These are phyloP conservation scores for Syzygium jambos DNA, from an alignment of 345 rosid species.

Conservation along the genomic window DNA sequence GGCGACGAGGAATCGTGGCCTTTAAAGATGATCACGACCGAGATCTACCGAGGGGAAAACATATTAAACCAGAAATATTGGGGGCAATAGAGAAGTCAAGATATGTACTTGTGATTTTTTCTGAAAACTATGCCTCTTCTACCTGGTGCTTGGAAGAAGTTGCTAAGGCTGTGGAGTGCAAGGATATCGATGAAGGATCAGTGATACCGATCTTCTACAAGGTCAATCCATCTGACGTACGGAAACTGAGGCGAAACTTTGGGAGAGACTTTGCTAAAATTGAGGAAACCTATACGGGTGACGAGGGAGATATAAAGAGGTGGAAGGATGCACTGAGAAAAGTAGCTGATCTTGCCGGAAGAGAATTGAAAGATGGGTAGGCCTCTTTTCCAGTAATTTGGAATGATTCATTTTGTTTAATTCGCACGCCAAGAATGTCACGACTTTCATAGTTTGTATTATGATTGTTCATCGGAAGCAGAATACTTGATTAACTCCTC, in stretches of 20 bases:
- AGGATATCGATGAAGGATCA: not conserved
- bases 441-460: not conserved
- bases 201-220: constrained; percentile 4
- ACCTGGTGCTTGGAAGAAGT: constrained; percentile 14
- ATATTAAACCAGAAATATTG: not conserved
- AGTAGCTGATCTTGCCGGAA: not conserved
- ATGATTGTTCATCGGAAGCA: not conserved
- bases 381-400: not conserved
- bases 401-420: not conserved
- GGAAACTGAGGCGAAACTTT: not conserved
- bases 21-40: not conserved
- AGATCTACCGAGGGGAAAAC: not conserved
- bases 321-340: constrained; percentile 1
- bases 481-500: not conserved
- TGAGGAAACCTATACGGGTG: not conserved
- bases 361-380: not conserved
- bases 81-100: constrained; percentile 8
- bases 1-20: not conserved
- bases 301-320: not conserved
- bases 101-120: not conserved
- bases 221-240: constrained; percentile 3
- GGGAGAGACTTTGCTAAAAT: not conserved
- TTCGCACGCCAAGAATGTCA: not conserved
- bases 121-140: constrained; percentile 6
- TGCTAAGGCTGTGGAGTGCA: not conserved